Conservation (phyloP, 2,329 filamentous ascomycete genomes). For the Fusarium mexicanum region DNA sequence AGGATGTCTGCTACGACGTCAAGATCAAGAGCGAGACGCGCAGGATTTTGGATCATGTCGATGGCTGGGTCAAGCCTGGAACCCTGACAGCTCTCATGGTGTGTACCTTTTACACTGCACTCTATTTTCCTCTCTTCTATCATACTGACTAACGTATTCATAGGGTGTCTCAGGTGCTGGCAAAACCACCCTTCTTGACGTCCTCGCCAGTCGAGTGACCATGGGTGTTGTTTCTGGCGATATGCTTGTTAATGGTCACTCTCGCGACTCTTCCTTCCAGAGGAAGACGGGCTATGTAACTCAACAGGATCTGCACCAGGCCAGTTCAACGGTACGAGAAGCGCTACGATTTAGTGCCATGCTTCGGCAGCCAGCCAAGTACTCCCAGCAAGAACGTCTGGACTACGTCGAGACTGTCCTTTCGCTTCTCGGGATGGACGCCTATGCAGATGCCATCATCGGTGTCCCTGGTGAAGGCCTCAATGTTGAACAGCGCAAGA, state of each 20-base stretch:
- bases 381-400: constrained; percentile 75
- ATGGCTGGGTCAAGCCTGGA: constrained; percentile 78
- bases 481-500: constrained; percentile 67
- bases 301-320: constrained; percentile 85
- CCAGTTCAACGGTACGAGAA: constrained; percentile 83
- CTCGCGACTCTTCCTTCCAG: constrained; percentile 80
- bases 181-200: constrained; percentile 87
- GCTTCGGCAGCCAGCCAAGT: constrained; percentile 77
- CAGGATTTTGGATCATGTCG: constrained; percentile 73
- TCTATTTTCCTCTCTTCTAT: background rate
- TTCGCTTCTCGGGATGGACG: constrained; percentile 68
- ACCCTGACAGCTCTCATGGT: constrained; percentile 76
- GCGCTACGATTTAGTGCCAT: constrained; percentile 83
- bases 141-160: background rate
- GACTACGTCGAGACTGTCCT: constrained; percentile 83
- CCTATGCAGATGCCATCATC: constrained; percentile 70
- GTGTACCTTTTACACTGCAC: constrained; percentile 28
- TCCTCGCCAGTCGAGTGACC: constrained; percentile 80
- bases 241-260: constrained; percentile 71
- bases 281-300: constrained; percentile 90
- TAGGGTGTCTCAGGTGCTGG: constrained; percentile 77
- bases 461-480: constrained; percentile 66
- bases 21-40: constrained; percentile 70
- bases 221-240: constrained; percentile 88
- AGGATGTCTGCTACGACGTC: constrained; percentile 76